Percentiles rank a stretch among this genome's conserved stretches.
phyloP scores from a whole-genome alignment of 768 basidiomycete species.

The Auricularia auricula-judae region DNA sequence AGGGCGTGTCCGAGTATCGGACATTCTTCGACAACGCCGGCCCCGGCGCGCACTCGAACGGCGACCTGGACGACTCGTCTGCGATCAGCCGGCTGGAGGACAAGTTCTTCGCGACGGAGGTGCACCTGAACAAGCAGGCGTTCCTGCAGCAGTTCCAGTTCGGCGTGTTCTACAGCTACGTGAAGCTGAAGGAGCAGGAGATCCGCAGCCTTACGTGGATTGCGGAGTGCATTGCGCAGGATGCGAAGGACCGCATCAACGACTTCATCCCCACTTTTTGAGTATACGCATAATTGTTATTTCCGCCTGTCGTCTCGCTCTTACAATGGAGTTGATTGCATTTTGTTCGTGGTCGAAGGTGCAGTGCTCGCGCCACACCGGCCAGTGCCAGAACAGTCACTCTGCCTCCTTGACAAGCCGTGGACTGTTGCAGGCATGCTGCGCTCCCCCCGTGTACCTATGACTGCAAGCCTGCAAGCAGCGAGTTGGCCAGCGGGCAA shows the following conservation, averaged over 20 bases:
- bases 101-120: conserved; percentile 88
- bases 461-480: no score
- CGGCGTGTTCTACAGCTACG: conserved; percentile 84
- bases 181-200: conserved; percentile 88
- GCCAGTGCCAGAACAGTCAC: no score
- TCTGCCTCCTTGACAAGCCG: no score
- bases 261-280: conserved; percentile 90
- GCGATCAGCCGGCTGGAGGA: conserved; percentile 73
- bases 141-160: conserved; percentile 97
- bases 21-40: conserved; percentile 69
- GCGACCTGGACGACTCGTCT: conserved; percentile 30
- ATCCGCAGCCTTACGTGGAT: conserved; percentile 87
- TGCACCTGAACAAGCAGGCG: conserved; percentile 84
- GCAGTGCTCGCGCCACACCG: no score
- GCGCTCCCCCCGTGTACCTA: no score
- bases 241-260: conserved; percentile 89
- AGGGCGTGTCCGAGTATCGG: conserved; percentile 81
- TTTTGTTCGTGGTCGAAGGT: no score
- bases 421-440: no score
- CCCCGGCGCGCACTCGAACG: conserved; percentile 16
- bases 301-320: no score
- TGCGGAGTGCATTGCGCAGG: conserved; percentile 96
- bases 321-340: no score
- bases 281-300: conserved; percentile 11
- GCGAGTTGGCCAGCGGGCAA: no score